Conservation (phyloP, 2,329 filamentous ascomycete genomes). For the Xylogone sp. region DNA sequence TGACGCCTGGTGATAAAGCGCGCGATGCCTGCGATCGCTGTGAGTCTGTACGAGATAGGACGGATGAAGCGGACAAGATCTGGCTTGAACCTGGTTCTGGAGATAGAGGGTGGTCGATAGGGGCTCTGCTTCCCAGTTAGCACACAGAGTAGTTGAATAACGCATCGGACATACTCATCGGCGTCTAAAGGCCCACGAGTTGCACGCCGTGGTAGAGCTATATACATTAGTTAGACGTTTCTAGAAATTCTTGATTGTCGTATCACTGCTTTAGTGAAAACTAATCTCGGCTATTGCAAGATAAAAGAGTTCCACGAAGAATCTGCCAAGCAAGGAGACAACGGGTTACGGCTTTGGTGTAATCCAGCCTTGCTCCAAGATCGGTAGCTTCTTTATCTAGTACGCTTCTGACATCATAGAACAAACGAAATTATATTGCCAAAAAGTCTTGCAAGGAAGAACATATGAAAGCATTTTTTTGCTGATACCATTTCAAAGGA, state of each 20-base stretch:
- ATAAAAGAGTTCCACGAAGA: too few species aligned
- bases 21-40: background rate
- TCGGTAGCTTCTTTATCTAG: background rate
- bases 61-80: conserved; percentile 14
- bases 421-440: too few species aligned
- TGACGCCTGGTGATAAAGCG: conserved; percentile 2
- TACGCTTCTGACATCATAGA: too few species aligned
- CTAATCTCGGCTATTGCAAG: too few species aligned
- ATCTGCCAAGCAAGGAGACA: background rate
- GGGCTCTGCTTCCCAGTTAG: conserved; percentile 12
- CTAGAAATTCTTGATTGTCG: too few species aligned
- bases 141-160: conserved; percentile 4
- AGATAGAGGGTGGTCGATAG: conserved; percentile 3
- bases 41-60: conserved; percentile 16
- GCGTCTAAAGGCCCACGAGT: conserved; percentile 77
- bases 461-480: too few species aligned
- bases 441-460: too few species aligned
- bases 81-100: conserved; percentile 8
- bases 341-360: background rate
- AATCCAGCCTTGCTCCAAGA: background rate
- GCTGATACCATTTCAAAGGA: too few species aligned
- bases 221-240: background rate
- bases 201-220: conserved; percentile 52
- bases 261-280: too few species aligned
- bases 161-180: conserved; percentile 58